phyloP scores from a whole-genome alignment of 345 rosid genomes.

The Litchi chinensis region DNA sequence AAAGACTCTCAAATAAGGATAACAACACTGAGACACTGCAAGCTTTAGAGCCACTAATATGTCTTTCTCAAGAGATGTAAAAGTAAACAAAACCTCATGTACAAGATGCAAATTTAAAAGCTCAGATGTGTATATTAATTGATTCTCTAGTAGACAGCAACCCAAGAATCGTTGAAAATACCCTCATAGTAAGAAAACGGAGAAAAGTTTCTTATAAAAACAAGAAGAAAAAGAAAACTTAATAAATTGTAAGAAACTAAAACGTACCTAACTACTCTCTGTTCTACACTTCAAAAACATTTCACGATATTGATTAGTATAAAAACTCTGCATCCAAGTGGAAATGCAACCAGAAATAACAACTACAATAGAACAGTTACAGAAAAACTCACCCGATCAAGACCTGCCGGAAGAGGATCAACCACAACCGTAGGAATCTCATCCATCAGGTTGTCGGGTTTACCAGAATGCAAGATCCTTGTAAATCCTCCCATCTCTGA shows the following conservation, averaged over 20 bases:
- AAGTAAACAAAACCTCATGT: neutral
- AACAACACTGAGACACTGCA: neutral
- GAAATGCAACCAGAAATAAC: slow-evolving; percentile 3
- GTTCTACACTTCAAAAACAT: slow-evolving; percentile 1
- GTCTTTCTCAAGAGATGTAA: neutral
- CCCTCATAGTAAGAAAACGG: neutral
- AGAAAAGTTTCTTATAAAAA: neutral
- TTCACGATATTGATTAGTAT: neutral
- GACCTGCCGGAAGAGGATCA: slow-evolving; percentile 92
- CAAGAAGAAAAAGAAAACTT: neutral
- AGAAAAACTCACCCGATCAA: slow-evolving; percentile 64
- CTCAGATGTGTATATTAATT: neutral
- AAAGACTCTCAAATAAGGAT: neutral
- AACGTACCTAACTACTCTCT: neutral
- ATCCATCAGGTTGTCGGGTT: slow-evolving; percentile 79
- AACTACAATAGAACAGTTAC: neutral
- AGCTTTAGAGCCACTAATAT: neutral
- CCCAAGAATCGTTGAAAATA: neutral
- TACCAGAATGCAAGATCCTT: slow-evolving; percentile 88
- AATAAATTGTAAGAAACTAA: neutral
- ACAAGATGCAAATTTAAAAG: neutral
- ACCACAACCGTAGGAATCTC: slow-evolving; percentile 91
- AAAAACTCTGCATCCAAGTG: neutral
- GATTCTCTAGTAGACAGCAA: neutral
- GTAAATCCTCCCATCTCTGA: slow-evolving; percentile 98